phyloP scores from a whole-genome alignment of 2,329 filamentous ascomycete species.

The Aphanocladium album region DNA sequence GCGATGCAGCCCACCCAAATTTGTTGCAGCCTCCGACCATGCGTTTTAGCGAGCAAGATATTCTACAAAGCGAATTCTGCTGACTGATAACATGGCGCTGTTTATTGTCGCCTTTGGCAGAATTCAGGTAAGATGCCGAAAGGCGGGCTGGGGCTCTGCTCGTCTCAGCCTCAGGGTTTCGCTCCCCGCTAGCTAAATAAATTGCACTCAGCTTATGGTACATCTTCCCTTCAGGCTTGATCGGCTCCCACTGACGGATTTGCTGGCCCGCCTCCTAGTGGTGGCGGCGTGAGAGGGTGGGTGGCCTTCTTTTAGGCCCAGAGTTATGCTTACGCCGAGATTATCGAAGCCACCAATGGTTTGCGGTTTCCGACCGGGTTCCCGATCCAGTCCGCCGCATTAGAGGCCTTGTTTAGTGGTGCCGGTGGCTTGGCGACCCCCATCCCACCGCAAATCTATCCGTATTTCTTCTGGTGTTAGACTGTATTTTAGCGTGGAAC shows the following conservation, averaged over 20 bases:
- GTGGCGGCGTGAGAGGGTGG: not conserved
- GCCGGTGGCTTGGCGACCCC: slow-evolving; percentile 1
- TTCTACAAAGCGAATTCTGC: not conserved
- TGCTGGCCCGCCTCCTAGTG: not conserved
- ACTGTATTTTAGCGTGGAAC: not conserved
- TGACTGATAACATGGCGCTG: too few relatives aligned
- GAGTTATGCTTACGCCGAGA: slow-evolving; percentile 8
- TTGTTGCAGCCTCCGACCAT: not conserved
- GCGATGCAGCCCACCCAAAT: not conserved
- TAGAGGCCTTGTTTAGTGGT: slow-evolving; percentile 7
- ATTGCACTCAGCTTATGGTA: not conserved
- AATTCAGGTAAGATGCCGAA: not conserved
- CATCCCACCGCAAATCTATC: slow-evolving; percentile 10
- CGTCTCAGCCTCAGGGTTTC: not conserved
- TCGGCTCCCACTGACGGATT: slow-evolving; percentile 4
- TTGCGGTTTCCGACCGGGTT: slow-evolving; percentile 7
- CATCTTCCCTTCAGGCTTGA: slow-evolving; percentile 6
- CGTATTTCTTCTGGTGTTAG: not conserved
- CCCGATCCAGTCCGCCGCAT: slow-evolving; percentile 1
- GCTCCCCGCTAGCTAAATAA: not conserved
- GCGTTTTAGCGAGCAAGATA: not conserved
- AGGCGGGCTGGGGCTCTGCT: not conserved
- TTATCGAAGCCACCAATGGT: slow-evolving; percentile 11
- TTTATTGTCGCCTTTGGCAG: not conserved
- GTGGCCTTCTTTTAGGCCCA: not conserved